Evolutionary conservation across 495 filamentous ascomycete genomes (phyloP), one percentile per base, ranked within the genome.

Genomic region (Xylaria venustula): DNA sequence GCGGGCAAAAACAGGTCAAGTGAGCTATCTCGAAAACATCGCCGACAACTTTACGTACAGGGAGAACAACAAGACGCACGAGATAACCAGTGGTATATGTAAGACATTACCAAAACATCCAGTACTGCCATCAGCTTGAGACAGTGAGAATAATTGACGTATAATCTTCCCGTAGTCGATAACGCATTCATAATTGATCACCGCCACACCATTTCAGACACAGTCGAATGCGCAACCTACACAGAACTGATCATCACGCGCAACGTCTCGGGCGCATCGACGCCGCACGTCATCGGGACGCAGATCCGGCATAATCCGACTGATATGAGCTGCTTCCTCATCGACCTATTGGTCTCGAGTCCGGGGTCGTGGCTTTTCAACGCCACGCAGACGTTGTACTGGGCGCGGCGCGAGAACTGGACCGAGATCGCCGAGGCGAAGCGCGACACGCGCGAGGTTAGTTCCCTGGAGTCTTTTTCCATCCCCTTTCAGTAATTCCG

Each of bases 321-420:
- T 5, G 67, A 66, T 20, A 64, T 64, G 36, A 69, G 62, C 42
- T 56, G 67, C 19, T 68, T 64, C 17, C 62, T 75, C 20, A 71
- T 79, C 44, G 77, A 79, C 65, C 62, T 68, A 20, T 59, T 77
- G 57, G 73, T 70, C 6, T 73, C 75, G 1, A 75, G 74, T 3
- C 75, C 72, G 0, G 67, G 67, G 25, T 72, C 72, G 22, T 77
- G 75, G 77, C 54, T 77, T 3, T 79, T 79, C 62, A 67, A 77
- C 64, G 71, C 77, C 25, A 66, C 68, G 22, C 61, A 64, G 28
- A 79, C 77, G 42, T 66, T 79, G 0, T 58, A 71, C 30, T 75
- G 71, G 51, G 73, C 67, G 6, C 60, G 61, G 5, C 45, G 66
- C 44, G 77, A 78, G 63, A 69, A 70, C 25, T 79, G 77, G 77